A percentile compares a stretch with the other conserved stretches of the same genome.
Conservation (phyloP, 345 rosid species). For the Populus simonii region DNA sequence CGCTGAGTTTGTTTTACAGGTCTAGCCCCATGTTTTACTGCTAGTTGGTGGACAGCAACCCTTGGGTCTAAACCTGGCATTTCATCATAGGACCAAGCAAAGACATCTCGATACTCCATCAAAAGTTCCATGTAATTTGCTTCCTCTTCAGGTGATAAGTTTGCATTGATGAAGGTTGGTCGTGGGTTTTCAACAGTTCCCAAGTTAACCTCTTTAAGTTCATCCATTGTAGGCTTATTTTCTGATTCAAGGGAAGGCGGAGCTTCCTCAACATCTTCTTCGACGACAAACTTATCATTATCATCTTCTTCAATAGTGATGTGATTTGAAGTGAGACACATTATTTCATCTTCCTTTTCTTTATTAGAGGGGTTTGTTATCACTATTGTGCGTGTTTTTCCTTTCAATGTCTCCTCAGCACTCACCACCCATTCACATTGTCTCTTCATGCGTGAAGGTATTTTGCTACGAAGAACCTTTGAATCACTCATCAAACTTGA, state of each 20-base stretch:
- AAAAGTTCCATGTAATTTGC: neutral
- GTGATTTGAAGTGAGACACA: neutral
- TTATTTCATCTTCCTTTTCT: neutral
- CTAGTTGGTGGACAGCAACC: neutral
- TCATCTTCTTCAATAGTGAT: neutral
- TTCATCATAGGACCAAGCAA: neutral
- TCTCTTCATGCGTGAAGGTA: neutral
- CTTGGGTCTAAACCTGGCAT: neutral
- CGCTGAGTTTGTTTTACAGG: too few relatives aligned
- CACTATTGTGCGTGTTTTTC: neutral
- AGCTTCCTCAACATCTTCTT: neutral
- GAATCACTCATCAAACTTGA: too few relatives aligned
- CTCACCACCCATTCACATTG: too few relatives aligned
- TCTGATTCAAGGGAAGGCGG: neutral
- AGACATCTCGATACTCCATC: neutral
- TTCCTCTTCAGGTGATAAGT: neutral
- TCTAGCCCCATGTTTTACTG: too few relatives aligned
- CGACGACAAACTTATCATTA: neutral
- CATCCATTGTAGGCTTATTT: neutral
- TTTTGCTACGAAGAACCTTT: too few relatives aligned
- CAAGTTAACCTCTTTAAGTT: neutral
- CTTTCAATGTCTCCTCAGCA: neutral
- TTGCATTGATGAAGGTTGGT: neutral
- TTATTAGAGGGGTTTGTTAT: neutral
- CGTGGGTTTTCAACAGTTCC: neutral